Evolutionary conservation across 257 asterid genomes (phyloP).

Genomic region (Mitragyna speciosa): DNA sequence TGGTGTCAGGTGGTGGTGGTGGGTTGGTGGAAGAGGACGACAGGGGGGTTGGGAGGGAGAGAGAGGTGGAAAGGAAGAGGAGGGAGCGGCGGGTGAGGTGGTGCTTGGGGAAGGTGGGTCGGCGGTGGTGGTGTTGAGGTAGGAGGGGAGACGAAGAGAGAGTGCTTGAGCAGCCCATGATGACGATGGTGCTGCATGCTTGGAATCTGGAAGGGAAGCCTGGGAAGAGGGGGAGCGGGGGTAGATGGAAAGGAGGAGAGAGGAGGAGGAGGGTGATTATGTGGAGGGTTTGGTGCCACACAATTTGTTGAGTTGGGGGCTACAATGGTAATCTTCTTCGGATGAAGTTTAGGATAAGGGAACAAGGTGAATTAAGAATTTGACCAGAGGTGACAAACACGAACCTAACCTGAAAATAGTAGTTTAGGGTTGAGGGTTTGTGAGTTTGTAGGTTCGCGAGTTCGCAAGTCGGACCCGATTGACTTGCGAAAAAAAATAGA

Average conservation of each 20-base stretch:
- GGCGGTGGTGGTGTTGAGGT: slow-evolving; percentile 23
- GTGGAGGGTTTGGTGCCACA: slow-evolving; percentile 45
- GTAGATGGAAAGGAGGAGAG: not conserved
- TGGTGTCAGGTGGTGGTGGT: slow-evolving; percentile 54
- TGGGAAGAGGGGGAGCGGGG: slow-evolving; percentile 17
- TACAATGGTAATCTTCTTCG: not conserved
- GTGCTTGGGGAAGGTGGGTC: slow-evolving; percentile 19
- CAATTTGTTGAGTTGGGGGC: slow-evolving; percentile 25
- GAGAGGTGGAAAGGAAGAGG: slow-evolving; percentile 59
- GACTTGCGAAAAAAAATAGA: too few relatives aligned
- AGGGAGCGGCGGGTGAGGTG: slow-evolving; percentile 56
- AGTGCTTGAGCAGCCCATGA: slow-evolving; percentile 58
- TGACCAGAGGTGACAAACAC: too few relatives aligned
- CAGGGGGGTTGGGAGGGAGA: slow-evolving; percentile 41
- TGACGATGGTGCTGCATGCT: slow-evolving; percentile 51
- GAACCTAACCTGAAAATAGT: too few relatives aligned
- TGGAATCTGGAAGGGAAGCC: slow-evolving; percentile 30
- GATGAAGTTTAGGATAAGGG: slow-evolving; percentile 1
- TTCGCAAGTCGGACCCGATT: too few relatives aligned
- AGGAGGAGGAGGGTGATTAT: slow-evolving; percentile 11
- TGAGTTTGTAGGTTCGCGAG: too few relatives aligned
- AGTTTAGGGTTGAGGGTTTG: too few relatives aligned
- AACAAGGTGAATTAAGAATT: not conserved
- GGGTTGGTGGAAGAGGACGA: slow-evolving; percentile 34
- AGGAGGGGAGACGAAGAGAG: slow-evolving; percentile 31